Conservation (phyloP, 2,329 filamentous ascomycete genomes). For the Beauveria sp. region DNA sequence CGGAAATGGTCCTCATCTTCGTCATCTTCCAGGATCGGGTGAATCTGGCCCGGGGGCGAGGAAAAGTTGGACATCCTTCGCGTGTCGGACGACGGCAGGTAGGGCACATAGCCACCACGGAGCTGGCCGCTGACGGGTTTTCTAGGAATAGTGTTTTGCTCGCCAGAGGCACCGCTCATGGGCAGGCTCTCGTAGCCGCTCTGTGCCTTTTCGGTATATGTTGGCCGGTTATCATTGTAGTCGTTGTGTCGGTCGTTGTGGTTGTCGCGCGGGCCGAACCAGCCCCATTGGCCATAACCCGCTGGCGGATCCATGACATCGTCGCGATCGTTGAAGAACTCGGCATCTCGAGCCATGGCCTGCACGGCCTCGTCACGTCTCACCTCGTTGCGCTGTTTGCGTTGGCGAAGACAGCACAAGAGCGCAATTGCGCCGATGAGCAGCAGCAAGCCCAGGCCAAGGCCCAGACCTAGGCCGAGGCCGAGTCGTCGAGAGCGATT, state of each 20-base stretch:
- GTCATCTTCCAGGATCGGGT: slow-evolving; percentile 52
- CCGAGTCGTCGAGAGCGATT: slow-evolving; percentile 33
- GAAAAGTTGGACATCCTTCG: slow-evolving; percentile 20
- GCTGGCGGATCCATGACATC: slow-evolving; percentile 35
- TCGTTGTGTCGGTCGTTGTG: background rate
- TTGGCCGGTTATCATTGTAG: background rate
- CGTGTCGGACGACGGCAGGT: slow-evolving; percentile 16
- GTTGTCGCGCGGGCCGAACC: slow-evolving; percentile 24
- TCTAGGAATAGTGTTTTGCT: slow-evolving; percentile 21
- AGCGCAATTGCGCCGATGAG: slow-evolving; percentile 37
- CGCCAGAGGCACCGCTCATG: slow-evolving; percentile 21
- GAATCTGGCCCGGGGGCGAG: slow-evolving; percentile 35
- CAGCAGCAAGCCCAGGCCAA: slow-evolving; percentile 48
- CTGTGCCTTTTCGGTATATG: slow-evolving; percentile 28
- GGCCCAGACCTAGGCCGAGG: slow-evolving; percentile 56
- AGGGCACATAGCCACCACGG: slow-evolving; percentile 25
- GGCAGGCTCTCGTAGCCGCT: slow-evolving; percentile 42
- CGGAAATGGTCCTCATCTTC: slow-evolving; percentile 37
- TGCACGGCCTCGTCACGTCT: slow-evolving; percentile 36
- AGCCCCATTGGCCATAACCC: slow-evolving; percentile 11
- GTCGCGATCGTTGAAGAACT: slow-evolving; percentile 35
- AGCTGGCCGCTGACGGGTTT: slow-evolving; percentile 26
- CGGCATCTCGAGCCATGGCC: slow-evolving; percentile 41
- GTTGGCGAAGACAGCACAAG: slow-evolving; percentile 42
- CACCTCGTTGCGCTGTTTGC: slow-evolving; percentile 27